Evolutionary conservation across 2,329 filamentous ascomycete genomes (phyloP).

Genomic region (Apiospora arundinis): DNA sequence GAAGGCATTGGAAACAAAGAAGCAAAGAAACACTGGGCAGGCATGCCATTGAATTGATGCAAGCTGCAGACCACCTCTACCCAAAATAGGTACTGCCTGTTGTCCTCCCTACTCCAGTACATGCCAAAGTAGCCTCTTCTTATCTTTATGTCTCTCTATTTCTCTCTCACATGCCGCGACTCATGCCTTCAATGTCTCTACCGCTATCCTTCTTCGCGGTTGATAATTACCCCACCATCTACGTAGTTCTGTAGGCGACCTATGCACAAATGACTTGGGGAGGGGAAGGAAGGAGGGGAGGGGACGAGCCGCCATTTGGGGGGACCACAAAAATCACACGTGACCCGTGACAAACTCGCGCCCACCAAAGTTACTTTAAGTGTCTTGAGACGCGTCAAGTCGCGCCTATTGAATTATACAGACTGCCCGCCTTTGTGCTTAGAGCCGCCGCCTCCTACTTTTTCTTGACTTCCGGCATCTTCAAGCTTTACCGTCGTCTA

Average conservation of each 20-base stretch:
- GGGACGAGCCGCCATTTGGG: not conserved
- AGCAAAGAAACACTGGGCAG: not conserved
- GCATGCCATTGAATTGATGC: not conserved
- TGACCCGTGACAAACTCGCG: slow-evolving; percentile 15
- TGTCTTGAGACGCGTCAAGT: slow-evolving; percentile 2
- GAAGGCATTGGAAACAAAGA: not conserved
- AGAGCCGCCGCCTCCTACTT: too few relatives aligned
- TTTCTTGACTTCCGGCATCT: not conserved
- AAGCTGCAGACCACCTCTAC: not conserved
- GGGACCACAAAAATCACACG: not conserved
- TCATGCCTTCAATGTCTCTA: slow-evolving; percentile 5
- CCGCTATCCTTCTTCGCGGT: not conserved
- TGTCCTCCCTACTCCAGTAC: not conserved
- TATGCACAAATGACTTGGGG: slow-evolving; percentile 16
- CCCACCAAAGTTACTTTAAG: slow-evolving; percentile 4
- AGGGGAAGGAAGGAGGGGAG: slow-evolving; percentile 1
- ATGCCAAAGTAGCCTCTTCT: not conserved
- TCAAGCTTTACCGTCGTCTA: not conserved
- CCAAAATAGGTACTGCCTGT: not conserved
- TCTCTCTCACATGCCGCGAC: not conserved
- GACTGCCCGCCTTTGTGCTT: not conserved
- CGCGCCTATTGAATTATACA: not conserved
- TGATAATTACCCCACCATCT: slow-evolving; percentile 12
- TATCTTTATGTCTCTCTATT: not conserved
- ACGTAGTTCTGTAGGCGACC: slow-evolving; percentile 12